Evolutionary conservation across 75 land plant species (phyloP).

Genomic region (Ceratopteris richardii): DNA sequence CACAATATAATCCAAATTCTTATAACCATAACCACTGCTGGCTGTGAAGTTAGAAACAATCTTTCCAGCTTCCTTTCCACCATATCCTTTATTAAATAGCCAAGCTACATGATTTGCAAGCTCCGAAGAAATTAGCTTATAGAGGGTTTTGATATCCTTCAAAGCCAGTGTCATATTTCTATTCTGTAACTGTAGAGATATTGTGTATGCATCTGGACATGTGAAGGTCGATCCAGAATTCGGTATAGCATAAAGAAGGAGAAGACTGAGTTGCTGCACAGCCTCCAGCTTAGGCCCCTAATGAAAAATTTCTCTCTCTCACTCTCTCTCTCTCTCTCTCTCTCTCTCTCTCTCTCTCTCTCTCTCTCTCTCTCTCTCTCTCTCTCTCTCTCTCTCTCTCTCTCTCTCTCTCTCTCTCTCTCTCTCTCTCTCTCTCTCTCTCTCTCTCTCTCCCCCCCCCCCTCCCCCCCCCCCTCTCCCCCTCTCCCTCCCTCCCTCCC

Average conservation of each 20-base stretch:
- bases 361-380: too few species aligned
- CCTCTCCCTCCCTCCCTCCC: too few species aligned
- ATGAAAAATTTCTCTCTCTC: background rate
- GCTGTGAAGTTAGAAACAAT: background rate
- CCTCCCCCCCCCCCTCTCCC: too few species aligned
- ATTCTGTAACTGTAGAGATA: background rate
- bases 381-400: too few species aligned
- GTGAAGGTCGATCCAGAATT: background rate
- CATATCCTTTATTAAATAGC: background rate
- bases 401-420: too few species aligned
- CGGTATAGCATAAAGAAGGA: background rate
- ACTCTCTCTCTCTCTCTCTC: constrained; percentile 1
- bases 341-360: background rate
- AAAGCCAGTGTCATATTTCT: background rate
- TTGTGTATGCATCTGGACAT: constrained; percentile 4
- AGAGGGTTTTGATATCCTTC: constrained; percentile 1
- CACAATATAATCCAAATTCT: background rate
- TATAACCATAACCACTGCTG: background rate
- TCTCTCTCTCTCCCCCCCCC: too few species aligned
- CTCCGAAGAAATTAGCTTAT: background rate
- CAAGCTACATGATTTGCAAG: background rate
- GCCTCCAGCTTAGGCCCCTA: background rate
- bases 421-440: too few species aligned
- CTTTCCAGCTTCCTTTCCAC: background rate
- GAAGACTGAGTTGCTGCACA: background rate